Percentiles rank a stretch among this genome's conserved stretches.
These are phyloP conservation scores for Sporothrix mexicana DNA, from an alignment of 2,329 filamentous ascomycete species.

Conservation along the genomic window DNA sequence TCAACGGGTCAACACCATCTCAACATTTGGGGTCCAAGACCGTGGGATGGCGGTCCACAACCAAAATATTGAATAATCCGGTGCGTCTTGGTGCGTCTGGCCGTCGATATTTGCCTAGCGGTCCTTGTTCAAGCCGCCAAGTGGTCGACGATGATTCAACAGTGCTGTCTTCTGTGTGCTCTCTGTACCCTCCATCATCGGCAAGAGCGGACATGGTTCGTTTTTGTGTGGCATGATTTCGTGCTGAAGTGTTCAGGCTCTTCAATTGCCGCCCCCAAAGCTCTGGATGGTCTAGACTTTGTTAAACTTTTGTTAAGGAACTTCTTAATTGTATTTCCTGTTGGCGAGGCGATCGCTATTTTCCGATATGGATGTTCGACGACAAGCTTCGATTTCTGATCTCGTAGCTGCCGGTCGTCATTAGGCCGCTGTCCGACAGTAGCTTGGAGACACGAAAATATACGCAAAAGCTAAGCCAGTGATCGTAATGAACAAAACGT, in stretches of 20 bases:
- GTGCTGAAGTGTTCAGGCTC: no score
- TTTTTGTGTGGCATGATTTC: conserved; percentile 12
- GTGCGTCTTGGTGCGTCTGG: not conserved
- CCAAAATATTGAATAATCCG: no score
- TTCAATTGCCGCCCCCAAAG: no score
- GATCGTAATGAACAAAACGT: no score
- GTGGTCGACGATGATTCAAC: not conserved
- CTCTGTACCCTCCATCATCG: not conserved
- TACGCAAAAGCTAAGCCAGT: no score
- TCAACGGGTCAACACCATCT: not conserved
- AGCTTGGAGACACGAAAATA: no score
- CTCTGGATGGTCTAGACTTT: no score
- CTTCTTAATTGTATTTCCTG: not conserved
- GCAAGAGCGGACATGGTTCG: not conserved
- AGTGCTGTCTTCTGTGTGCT: not conserved
- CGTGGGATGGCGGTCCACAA: no score
- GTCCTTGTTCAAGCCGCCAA: not conserved
- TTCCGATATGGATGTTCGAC: not conserved
- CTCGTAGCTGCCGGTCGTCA: not conserved
- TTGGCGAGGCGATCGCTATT: not conserved
- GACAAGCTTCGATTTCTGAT: not conserved
- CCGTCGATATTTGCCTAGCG: not conserved
- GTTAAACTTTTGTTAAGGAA: no score
- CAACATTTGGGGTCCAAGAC: not conserved
- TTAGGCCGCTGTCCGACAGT: not conserved